A percentile compares a stretch with the other conserved stretches of the same genome.
Conservation (phyloP, 2,329 filamentous ascomycete species). For the Clonostachys solani region DNA sequence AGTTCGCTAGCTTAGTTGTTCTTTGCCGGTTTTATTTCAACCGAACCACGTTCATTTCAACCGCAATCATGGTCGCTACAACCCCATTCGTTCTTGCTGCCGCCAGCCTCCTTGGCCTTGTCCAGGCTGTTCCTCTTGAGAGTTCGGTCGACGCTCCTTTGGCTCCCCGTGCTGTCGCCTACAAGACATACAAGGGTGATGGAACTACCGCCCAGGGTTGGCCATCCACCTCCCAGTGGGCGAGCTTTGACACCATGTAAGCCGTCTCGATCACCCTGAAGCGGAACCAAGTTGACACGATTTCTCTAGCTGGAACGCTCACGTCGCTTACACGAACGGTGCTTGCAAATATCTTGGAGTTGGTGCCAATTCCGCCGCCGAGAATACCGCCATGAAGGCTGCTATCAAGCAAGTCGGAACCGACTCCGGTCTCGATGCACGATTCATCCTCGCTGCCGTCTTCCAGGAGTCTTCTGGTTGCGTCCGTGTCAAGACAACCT, state of each 20-base stretch:
- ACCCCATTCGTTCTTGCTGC: not conserved
- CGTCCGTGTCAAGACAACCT: constrained; percentile 1
- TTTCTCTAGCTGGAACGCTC: too few species aligned
- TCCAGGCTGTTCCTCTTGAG: not conserved
- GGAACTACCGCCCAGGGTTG: constrained; percentile 1
- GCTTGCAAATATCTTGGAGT: constrained; percentile 1
- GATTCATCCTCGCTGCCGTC: constrained; percentile 3
- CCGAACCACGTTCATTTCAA: too few species aligned
- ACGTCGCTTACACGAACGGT: not conserved
- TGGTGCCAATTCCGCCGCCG: constrained; percentile 1
- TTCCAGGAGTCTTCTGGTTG: constrained; percentile 1
- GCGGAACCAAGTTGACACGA: too few species aligned
- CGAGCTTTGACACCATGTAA: constrained; percentile 1
- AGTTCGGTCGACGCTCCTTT: too few species aligned
- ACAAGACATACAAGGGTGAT: constrained; percentile 1
- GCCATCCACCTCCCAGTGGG: not conserved
- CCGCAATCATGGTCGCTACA: not conserved
- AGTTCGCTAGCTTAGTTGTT: too few species aligned
- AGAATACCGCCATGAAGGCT: not conserved
- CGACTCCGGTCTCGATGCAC: constrained; percentile 1
- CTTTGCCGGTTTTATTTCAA: too few species aligned
- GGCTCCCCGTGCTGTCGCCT: not conserved
- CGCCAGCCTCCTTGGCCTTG: not conserved
- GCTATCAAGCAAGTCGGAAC: not conserved
- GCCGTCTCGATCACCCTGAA: not conserved